These are phyloP conservation scores for Quercus cerris DNA, from an alignment of 306 rosid genomes.

Conservation along the genomic window DNA sequence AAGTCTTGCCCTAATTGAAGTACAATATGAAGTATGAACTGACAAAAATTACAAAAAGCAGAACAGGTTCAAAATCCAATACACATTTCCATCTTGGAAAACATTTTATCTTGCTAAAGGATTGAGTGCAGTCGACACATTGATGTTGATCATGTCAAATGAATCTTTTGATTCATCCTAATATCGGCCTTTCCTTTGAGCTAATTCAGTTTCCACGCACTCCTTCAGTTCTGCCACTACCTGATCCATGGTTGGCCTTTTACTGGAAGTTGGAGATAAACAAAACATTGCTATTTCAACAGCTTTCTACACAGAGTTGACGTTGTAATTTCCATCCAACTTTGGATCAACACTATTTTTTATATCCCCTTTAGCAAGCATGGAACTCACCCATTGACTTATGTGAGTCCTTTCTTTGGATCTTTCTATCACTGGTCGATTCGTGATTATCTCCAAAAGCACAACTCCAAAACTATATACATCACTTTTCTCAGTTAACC, in stretches of 20 bases:
- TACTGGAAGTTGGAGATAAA: not conserved
- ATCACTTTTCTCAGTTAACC: conserved; percentile 12
- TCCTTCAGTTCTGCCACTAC: conserved; percentile 15
- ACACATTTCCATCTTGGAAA: not conserved
- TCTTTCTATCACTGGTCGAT: not conserved
- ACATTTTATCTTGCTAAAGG: not conserved
- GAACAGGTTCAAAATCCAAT: not conserved
- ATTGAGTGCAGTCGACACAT: not conserved
- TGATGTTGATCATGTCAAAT: not conserved
- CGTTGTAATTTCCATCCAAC: not conserved
- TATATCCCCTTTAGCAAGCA: conserved; percentile 6
- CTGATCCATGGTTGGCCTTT: conserved; percentile 17
- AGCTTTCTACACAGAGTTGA: conserved; percentile 1
- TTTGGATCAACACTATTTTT: not conserved
- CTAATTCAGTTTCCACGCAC: not conserved
- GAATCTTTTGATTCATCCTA: not conserved
- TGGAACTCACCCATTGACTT: not conserved
- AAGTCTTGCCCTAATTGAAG: no score
- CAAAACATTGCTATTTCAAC: conserved; percentile 22
- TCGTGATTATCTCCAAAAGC: conserved; percentile 8
- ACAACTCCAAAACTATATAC: conserved; percentile 27
- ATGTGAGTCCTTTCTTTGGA: not conserved
- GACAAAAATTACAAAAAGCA: no score
- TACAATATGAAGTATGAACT: no score
- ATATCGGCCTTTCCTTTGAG: not conserved